Evolutionary conservation across 352 stramenopile species (phyloP).

Genomic region (Globisporangium parvum): DNA sequence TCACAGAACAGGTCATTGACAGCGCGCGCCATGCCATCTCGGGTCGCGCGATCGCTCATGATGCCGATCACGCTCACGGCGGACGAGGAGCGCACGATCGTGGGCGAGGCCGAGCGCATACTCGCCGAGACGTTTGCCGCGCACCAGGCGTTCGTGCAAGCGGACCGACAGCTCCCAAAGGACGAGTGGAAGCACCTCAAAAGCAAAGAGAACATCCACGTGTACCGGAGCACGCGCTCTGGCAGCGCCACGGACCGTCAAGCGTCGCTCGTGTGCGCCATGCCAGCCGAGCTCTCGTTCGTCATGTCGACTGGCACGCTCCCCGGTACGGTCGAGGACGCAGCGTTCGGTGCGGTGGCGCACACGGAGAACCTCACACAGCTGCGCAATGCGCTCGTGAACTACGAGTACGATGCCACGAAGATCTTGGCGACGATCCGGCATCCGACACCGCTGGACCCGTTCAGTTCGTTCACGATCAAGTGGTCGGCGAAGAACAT

Average conservation of each 20-base stretch:
- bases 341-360: slow-evolving; percentile 31
- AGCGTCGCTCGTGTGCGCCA: not conserved
- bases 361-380: slow-evolving; percentile 29
- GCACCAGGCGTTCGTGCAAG: slow-evolving; percentile 3
- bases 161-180: slow-evolving; percentile 15
- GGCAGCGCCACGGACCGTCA: no score
- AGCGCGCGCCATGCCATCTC: not conserved
- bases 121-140: slow-evolving; percentile 7
- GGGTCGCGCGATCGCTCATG: no score
- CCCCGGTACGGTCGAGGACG: slow-evolving; percentile 32
- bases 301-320: slow-evolving; percentile 32
- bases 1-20: not conserved
- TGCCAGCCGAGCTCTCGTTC: slow-evolving; percentile 6
- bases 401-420: slow-evolving; percentile 28
- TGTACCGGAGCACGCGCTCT: slow-evolving; percentile 12
- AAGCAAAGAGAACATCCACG: slow-evolving; percentile 30
- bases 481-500: slow-evolving; percentile 39
- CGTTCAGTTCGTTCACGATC: slow-evolving; percentile 33
- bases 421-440: slow-evolving; percentile 30
- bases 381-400: slow-evolving; percentile 25
- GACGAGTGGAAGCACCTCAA: slow-evolving; percentile 32
- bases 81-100: slow-evolving; percentile 7
- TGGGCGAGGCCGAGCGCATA: slow-evolving; percentile 3
- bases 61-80: slow-evolving; percentile 9
- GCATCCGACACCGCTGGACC: slow-evolving; percentile 24